Evolutionary conservation across 345 rosid genomes (phyloP).

Genomic region (Murraya paniculata): DNA sequence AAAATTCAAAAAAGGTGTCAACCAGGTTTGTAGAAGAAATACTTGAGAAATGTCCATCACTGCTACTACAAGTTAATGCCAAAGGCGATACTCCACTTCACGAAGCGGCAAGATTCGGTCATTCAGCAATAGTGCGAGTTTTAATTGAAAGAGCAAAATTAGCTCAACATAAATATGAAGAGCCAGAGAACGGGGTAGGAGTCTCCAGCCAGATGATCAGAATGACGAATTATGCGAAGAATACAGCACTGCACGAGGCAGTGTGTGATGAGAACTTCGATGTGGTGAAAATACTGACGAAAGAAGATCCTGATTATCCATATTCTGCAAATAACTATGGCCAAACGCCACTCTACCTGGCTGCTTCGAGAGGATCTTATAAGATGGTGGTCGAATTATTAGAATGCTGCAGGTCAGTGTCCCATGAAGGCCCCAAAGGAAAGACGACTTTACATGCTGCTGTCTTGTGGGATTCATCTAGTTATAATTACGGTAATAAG

Average conservation of each 20-base stretch:
- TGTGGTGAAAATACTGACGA: background rate
- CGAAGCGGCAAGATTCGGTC: background rate
- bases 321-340: background rate
- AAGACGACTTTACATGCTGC: background rate
- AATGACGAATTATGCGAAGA: background rate
- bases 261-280: background rate
- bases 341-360: background rate
- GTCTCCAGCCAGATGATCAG: background rate
- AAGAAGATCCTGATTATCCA: background rate
- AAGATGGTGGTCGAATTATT: background rate
- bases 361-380: background rate
- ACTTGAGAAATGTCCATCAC: background rate
- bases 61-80: background rate
- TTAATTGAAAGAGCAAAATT: background rate
- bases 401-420: background rate
- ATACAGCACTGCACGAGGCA: constrained; percentile 1
- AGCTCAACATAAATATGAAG: background rate
- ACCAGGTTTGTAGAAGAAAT: background rate
- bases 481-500: too few species aligned
- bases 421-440: background rate
- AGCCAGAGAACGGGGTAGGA: background rate
- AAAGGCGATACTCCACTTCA: background rate
- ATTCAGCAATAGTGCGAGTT: background rate
- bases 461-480: too few species aligned
- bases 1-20: background rate